phyloP scores from a whole-genome alignment of 192 early-diverging fungal genomes.

The Podila clonocystis region DNA sequence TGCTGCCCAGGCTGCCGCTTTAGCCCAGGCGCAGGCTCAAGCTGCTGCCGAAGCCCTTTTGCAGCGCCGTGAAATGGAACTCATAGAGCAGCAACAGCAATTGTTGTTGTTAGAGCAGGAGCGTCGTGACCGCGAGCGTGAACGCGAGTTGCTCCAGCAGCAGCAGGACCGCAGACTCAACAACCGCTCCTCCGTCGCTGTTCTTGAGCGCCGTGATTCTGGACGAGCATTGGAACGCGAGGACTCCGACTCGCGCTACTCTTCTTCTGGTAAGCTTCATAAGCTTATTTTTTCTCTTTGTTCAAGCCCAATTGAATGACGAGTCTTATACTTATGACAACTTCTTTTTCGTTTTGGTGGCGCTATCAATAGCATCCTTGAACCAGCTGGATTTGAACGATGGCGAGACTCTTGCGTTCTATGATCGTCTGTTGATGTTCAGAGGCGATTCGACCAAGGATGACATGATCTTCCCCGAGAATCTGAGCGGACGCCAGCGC shows the following conservation, averaged over 20 bases:
- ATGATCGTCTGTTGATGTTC: constrained; percentile 77
- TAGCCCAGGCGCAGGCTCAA: constrained; percentile 30
- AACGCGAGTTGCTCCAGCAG: constrained; percentile 36
- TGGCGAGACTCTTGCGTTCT: constrained; percentile 72
- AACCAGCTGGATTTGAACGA: constrained; percentile 75
- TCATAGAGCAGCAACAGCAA: constrained; percentile 45
- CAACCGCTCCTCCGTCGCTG: constrained; percentile 31
- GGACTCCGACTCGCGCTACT: constrained; percentile 12
- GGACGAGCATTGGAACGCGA: constrained; percentile 45
- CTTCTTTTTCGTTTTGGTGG: not conserved
- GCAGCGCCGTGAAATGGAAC: constrained; percentile 58
- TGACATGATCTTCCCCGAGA: constrained; percentile 73
- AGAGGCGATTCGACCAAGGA: constrained; percentile 72
- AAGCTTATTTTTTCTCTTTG: constrained; percentile 6
- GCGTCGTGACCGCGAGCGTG: constrained; percentile 41
- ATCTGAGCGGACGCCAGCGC: constrained; percentile 66
- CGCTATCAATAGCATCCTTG: constrained; percentile 22
- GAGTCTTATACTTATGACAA: no score
- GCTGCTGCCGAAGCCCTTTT: constrained; percentile 42
- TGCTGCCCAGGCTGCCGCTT: constrained; percentile 41
- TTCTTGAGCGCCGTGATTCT: constrained; percentile 44
- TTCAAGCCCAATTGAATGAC: no score
- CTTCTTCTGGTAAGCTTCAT: constrained; percentile 2
- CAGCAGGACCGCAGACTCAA: constrained; percentile 35
- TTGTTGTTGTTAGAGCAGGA: constrained; percentile 41